Evolutionary conservation across 2,329 filamentous ascomycete genomes (phyloP).

Genomic region (Blastomyces parvus): DNA sequence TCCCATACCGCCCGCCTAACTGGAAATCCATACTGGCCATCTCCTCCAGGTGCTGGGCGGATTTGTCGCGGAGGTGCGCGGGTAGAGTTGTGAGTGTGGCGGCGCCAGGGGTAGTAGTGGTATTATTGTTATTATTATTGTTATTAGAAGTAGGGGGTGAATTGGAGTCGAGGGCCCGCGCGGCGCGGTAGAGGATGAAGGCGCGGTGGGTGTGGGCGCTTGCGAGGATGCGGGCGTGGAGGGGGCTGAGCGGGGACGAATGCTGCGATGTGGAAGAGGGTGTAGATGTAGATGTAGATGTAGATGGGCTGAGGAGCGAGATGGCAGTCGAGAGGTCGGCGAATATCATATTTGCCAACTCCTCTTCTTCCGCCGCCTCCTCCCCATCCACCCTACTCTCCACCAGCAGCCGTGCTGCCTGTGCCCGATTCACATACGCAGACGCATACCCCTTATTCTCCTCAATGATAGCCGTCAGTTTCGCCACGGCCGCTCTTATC

Average conservation of each 20-base stretch:
- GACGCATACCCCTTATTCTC: constrained; percentile 43
- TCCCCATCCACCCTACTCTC: constrained; percentile 10
- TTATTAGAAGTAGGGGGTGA: neutral
- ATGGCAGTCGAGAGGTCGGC: constrained; percentile 38
- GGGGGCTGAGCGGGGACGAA: constrained; percentile 33
- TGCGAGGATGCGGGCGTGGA: constrained; percentile 43
- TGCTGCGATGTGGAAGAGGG: neutral
- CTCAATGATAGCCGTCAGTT: constrained; percentile 36
- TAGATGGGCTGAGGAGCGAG: constrained; percentile 33
- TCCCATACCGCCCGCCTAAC: constrained; percentile 46
- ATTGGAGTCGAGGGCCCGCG: constrained; percentile 12
- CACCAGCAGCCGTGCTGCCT: constrained; percentile 36
- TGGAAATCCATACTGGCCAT: constrained; percentile 48
- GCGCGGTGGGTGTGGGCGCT: constrained; percentile 48
- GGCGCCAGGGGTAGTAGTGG: neutral
- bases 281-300: constrained; percentile 16
- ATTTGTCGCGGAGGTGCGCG: constrained; percentile 26
- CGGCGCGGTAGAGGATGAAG: constrained; percentile 35
- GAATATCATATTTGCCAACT: constrained; percentile 20
- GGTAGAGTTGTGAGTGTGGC: constrained; percentile 10
- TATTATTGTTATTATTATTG: no score
- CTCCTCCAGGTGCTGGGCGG: constrained; percentile 42
- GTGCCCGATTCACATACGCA: constrained; percentile 48
- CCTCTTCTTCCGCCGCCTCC: neutral
- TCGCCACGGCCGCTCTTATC: constrained; percentile 25